Conservation (phyloP, 148 eudicot species). For the Vaccinium macrocarpon region DNA sequence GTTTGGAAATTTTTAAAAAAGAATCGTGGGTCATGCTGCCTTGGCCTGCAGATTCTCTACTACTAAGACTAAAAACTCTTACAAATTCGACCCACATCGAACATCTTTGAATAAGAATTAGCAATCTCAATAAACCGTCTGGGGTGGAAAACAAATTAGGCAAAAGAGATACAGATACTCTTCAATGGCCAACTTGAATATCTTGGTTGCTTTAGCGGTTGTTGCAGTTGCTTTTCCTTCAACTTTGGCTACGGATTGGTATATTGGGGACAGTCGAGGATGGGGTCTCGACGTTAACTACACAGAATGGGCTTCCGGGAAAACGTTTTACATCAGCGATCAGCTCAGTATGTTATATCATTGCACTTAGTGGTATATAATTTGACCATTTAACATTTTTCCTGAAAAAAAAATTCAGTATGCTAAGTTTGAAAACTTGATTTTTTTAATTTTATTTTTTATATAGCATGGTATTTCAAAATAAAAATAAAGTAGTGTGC, state of each 20-base stretch:
- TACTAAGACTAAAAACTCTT: not conserved
- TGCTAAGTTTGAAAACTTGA: too few relatives aligned
- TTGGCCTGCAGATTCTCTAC: not conserved
- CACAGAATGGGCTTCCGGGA: slow-evolving; percentile 32
- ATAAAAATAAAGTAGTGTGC: too few relatives aligned
- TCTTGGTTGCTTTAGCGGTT: slow-evolving; percentile 3
- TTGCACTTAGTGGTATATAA: not conserved
- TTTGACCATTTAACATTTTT: too few relatives aligned
- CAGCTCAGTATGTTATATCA: slow-evolving; percentile 15
- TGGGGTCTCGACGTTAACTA: slow-evolving; percentile 32
- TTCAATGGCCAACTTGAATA: not conserved
- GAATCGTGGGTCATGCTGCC: not conserved
- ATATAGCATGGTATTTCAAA: too few relatives aligned
- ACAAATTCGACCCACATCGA: too few relatives aligned
- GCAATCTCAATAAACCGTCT: too few relatives aligned
- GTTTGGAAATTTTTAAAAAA: too few relatives aligned
- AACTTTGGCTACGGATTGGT: slow-evolving; percentile 11
- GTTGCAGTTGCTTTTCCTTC: slow-evolving; percentile 15
- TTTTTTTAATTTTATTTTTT: too few relatives aligned
- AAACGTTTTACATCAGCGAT: slow-evolving; percentile 34
- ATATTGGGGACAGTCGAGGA: slow-evolving; percentile 33
- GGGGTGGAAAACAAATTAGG: too few relatives aligned
- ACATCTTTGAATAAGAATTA: too few relatives aligned
- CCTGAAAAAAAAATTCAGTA: too few relatives aligned
- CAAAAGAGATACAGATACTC: not conserved